Base-by-base conservation (phyloP, 2,329 filamentous ascomycete species). In the Ophiostoma ulmi region DNA sequence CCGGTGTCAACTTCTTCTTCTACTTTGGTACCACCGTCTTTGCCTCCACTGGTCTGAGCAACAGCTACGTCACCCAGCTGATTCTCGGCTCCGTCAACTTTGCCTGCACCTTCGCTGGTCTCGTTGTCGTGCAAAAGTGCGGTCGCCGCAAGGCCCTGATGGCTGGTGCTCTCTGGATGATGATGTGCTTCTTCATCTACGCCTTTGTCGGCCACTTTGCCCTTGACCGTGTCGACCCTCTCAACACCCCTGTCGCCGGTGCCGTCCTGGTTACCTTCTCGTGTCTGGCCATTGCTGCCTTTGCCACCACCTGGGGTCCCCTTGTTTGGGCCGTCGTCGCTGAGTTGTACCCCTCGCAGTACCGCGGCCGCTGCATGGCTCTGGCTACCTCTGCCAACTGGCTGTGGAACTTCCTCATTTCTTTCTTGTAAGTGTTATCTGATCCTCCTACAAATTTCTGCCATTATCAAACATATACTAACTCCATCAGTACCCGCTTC, bases 301-400 rank as follows among this genome's bases (percentile, higher is more conserved):
- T 84, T 85, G 3, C 90, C 88, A 64, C 63, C 17, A 64, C 68
- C 1, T 92, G 89, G 89, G 89, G 89, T 0, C 84, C 84, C 0
- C 76, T 81, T 2, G 78, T 69, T 35, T 84, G 83, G 83, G 82
- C 85, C 36, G 84, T 87, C 20, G 86, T 83, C 0, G 85, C 86
- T 69, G 87, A 89, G 77, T 87, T 89, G 73, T 89, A 84, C 78
- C 87, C 87, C 1, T 82, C 89, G 64, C 87, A 86, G 79, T 82
- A 83, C 67, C 86, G 90, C 67, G 89, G 89, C 20, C 86, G 85
- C 75, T 85, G 84, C 5, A 85, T 92, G 75, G 87, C 86, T 58
- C 85, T 91, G 71, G 87, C 88, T 2, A 91, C 89, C 0, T 90
- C 90, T 1, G 88, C 89, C 69, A 92, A 93, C 81, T 68, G 36